Percentiles rank a stretch among this genome's conserved stretches.
Evolutionary conservation across 2,329 filamentous ascomycete genomes (phyloP).

Genomic region (Penicillium nordicum): DNA sequence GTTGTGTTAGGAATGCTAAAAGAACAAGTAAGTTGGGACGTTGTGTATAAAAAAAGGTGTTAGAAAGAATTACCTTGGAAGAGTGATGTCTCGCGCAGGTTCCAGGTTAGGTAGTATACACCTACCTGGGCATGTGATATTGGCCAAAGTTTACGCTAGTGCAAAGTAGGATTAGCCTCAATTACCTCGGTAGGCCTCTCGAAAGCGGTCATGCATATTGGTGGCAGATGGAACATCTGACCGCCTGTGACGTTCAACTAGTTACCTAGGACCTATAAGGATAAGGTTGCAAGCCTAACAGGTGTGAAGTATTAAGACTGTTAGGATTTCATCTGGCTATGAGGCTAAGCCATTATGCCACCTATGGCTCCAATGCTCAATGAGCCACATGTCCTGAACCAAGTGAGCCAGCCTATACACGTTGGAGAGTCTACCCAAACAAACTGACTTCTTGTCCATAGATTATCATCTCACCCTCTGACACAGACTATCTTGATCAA

Average conservation of each 20-base stretch:
- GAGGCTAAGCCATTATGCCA: conserved; percentile 13
- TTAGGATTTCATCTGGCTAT: neutral
- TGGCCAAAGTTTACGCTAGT: neutral
- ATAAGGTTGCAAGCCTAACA: neutral
- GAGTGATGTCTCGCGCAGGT: neutral
- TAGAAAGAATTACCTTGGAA: neutral
- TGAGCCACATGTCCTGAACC: conserved; percentile 25
- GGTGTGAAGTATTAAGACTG: neutral
- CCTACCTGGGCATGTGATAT: neutral
- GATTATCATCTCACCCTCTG: conserved; percentile 89
- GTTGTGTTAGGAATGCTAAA: no score
- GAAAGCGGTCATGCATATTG: neutral
- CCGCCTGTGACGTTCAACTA: neutral
- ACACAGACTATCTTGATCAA: conserved; percentile 92
- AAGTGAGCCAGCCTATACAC: conserved; percentile 19
- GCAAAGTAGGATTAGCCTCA: neutral
- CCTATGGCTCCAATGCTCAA: conserved; percentile 15
- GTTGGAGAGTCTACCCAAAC: neutral
- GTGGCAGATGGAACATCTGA: conserved; percentile 1
- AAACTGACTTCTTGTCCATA: conserved; percentile 41
- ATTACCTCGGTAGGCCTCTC: no score
- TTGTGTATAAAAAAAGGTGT: neutral
- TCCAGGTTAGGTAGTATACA: neutral
- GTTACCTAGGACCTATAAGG: no score
- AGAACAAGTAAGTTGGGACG: neutral